Evolutionary conservation across 176 grass and related monocot genomes (phyloP).

Genomic region (Aegilops speltoides): DNA sequence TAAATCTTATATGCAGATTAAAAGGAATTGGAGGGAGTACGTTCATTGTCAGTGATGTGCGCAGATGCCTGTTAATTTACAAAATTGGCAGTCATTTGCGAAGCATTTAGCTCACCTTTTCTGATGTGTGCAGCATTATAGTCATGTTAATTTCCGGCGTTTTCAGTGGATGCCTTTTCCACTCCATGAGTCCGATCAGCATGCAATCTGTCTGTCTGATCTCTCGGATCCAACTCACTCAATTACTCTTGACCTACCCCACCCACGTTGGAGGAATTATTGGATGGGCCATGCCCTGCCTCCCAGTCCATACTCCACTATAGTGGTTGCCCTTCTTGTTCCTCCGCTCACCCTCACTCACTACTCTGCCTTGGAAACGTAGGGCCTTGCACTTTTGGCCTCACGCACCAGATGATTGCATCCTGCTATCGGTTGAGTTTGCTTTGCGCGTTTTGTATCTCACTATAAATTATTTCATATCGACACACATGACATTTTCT

Average conservation of each 20-base stretch:
- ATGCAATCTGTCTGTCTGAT: not conserved
- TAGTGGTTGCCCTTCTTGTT: conserved; percentile 10
- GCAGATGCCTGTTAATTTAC: no score
- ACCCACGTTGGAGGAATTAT: conserved; percentile 49
- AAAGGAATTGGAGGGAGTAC: no score
- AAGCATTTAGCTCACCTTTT: not conserved
- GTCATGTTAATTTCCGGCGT: not conserved
- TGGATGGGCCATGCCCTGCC: conserved; percentile 36
- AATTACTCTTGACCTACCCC: conserved; percentile 14
- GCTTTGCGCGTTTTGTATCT: not conserved
- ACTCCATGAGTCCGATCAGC: not conserved
- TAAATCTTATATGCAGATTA: no score
- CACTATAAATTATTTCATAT: not conserved
- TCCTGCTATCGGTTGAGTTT: not conserved
- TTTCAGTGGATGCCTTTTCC: not conserved
- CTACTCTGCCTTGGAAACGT: not conserved
- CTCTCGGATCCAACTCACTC: conserved; percentile 14
- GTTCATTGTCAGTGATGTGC: no score
- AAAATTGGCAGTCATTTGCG: no score
- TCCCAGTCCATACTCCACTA: not conserved
- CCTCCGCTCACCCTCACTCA: not conserved
- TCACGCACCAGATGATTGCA: conserved; percentile 36
- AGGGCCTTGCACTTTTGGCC: conserved; percentile 27
- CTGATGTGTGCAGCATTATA: not conserved
- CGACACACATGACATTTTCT: not conserved